Base-by-base conservation (phyloP, 1,284 basidiomycete species). In the Sporisorium sorghi region DNA sequence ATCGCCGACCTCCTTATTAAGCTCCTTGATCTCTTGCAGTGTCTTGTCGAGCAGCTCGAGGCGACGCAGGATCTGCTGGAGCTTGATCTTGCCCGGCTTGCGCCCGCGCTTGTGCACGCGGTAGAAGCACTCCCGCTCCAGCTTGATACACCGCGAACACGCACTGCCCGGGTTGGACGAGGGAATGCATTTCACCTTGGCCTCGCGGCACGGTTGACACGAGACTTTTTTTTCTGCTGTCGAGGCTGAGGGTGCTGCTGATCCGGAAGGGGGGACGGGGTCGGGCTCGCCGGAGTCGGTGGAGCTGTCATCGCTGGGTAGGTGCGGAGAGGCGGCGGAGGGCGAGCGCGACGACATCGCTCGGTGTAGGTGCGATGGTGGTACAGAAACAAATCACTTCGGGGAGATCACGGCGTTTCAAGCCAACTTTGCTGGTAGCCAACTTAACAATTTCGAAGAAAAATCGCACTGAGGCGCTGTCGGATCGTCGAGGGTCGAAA, bases 61-160 rank as follows among this genome's bases (percentile, higher is more conserved):
- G 7, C 71, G 42, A 1, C 71, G 30, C 0, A 63, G 19, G 39
- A 73, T 73, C 37, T 73, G 71, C n/a, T 73, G 71, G 2, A 63
- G 46, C 28, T 73, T 73, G 40, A 73, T 73, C 55, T 73, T 73
- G 28, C 71, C 71, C 19, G 71, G 71, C 47, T 73, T 73, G 0
- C 71, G 33, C 4, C 71, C 71, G 5, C 71, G 28, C 39, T 73
- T 73, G 40, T 73, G 71, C 6, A 30, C 40, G 4, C 58, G 52
- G 42, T 64, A 68, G 42, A 68, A 53, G 23, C 71, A 73, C 9
- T 53, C 53, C 17, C 58, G 23, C 7, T 54, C 60, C 17, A 73
- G 58, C 50, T 68, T 73, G 12, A 52, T 3, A 19, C 71, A 73
- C 3, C 71, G 43, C 19, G 26, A 30, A 39, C 71, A 73, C 2